phyloP scores from a whole-genome alignment of 164 flowering plant species.

The Tinospora cordifolia region DNA sequence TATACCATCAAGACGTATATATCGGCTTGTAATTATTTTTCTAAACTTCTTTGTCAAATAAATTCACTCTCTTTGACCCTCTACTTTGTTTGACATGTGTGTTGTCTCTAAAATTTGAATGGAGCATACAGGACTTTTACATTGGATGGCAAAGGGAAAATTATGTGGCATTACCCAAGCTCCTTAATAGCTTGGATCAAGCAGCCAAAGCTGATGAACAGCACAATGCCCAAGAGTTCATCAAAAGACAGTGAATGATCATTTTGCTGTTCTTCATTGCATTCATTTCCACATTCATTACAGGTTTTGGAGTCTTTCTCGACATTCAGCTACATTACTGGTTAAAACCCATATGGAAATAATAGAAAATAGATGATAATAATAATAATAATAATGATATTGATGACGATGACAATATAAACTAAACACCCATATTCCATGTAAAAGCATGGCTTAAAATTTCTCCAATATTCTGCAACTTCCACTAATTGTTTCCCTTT shows the following conservation, averaged over 20 bases:
- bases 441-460: no score
- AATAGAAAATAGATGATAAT: no score
- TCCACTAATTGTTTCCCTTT: no score
- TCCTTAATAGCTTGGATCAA: background rate
- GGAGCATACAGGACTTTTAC: background rate
- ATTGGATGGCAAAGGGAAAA: constrained; percentile 12
- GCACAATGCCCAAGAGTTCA: no score
- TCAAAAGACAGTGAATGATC: background rate
- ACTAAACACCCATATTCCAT: background rate
- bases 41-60: no score
- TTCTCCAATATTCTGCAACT: no score
- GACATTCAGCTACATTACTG: constrained; percentile 1
- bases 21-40: no score
- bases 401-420: no score
- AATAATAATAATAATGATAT: background rate
- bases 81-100: no score
- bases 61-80: no score
- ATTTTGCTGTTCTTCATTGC: constrained; percentile 21
- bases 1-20: no score
- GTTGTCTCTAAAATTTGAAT: constrained; percentile 10
- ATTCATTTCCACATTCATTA: constrained; percentile 21
- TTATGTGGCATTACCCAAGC: constrained; percentile 8
- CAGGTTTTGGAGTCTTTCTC: constrained; percentile 32
- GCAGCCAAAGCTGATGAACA: background rate
- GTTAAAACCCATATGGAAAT: background rate